Evolutionary conservation across 2,329 filamentous ascomycete genomes (phyloP), one percentile per base, ranked within the genome.

Genomic region (Hypomyces rosellus): DNA sequence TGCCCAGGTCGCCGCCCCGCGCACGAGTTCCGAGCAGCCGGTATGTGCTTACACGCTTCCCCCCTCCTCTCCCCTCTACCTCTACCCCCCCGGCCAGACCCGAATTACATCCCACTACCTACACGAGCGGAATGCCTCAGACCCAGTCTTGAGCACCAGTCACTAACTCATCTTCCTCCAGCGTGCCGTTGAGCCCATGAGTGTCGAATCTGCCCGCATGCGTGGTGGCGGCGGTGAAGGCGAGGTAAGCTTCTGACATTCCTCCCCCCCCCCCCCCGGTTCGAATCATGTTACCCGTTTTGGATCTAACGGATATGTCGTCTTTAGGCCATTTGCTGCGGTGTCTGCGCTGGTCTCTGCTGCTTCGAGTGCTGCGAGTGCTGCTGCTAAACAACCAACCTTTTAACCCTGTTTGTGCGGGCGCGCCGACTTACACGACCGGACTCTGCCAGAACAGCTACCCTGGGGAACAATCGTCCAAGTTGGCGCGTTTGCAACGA

Each of bases 311-410:
- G 37, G 37, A 16, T 18, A 18, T n/a, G 11, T 11, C 15, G 4
- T 30, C 6, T 41, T 12, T 37, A 71, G 69, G 69, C 68, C 13
- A 57, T 71, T 44, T 71, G 68, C 61, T 71, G 68, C 49, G 69
- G 69, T 25, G 59, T 71, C 46, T 71, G 68, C 50, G 67, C 68
- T 5, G 68, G 69, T 18, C 60, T 70, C 4, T 68, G 65, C 55
- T 71, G 69, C 56, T 70, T 69, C 49, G 67, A 71, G 56, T 70
- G 69, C 56, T 71, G 66, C 49, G 66, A 71, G 55, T 69, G 64
- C 40, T 64, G 56, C 57, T 68, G 56, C 57, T 64, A 58, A 53
- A 46, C 45, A 38, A 49, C 42, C 14, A 3, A 34, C 42, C 13
- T 41, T 16, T 30, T 30, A 5, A 20, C 20, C 20, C 25, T 30